These are phyloP conservation scores for Aspergillus latus DNA, from an alignment of 2,329 filamentous ascomycete species.

Conservation along the genomic window DNA sequence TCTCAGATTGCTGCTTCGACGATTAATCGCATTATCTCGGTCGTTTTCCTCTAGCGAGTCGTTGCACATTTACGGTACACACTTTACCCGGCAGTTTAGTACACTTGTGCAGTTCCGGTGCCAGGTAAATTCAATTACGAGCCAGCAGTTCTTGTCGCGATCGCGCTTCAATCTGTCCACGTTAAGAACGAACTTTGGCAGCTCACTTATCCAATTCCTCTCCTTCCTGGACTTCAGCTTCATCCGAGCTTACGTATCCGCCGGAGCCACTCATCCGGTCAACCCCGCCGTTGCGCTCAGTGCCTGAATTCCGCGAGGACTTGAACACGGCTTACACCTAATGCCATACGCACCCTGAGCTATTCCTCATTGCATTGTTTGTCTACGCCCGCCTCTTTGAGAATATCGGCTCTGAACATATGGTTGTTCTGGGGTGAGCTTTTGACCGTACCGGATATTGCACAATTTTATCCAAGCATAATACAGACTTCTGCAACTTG, in stretches of 20 bases:
- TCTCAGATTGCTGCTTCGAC: conserved; percentile 22
- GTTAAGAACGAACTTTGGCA: conserved; percentile 16
- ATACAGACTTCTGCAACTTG: conserved; percentile 6
- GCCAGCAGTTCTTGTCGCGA: conserved; percentile 11
- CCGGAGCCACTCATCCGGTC: conserved; percentile 15
- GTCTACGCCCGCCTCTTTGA: not conserved
- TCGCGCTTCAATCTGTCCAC: conserved; percentile 13
- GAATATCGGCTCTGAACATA: conserved; percentile 11
- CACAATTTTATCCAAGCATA: conserved; percentile 2
- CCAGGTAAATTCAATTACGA: conserved; percentile 16
- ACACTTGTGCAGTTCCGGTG: conserved; percentile 17
- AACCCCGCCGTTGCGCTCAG: conserved; percentile 21
- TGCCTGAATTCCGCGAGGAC: conserved; percentile 14
- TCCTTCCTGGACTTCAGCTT: conserved; percentile 9
- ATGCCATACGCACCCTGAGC: conserved; percentile 5
- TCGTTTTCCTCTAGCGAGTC: conserved; percentile 20
- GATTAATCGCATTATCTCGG: conserved; percentile 22
- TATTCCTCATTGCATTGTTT: conserved; percentile 1
- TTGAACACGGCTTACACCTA: conserved; percentile 8
- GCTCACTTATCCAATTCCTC: conserved; percentile 14
- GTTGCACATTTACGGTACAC: conserved; percentile 20
- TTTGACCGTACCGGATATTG: conserved; percentile 23
- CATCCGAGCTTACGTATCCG: conserved; percentile 24
- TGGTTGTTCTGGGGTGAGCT: conserved; percentile 25
- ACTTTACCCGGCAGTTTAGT: conserved; percentile 19